Evolutionary conservation across 441 rosid genomes (phyloP), one percentile per base, ranked within the genome.

Genomic region (Euphorbia celastroides): DNA sequence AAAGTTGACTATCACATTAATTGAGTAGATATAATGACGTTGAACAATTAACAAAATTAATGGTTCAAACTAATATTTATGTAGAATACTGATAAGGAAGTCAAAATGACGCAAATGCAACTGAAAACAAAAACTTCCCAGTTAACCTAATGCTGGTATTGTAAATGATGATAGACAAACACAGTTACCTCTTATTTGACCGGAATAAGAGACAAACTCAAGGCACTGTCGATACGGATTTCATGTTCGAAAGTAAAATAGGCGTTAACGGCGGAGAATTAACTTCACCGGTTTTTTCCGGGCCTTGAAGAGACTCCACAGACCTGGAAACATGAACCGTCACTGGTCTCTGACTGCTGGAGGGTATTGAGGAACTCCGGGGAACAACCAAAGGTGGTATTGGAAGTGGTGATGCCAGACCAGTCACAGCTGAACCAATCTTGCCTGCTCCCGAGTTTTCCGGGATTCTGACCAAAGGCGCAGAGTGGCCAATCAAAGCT

Each of bases 251-350:
- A 44, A 86, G 81, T 72, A 84, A 82, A 68, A 89, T 87, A 19
- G 94, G 97, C 1, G 95, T 88, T 76, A 89, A 60, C 14, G 97
- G 96, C 12, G 97, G 97, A 62, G 97, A 94, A 46, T 79, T 73
- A 46, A 79, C 76, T 22, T 78, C 88, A 34, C 72, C 81, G 61
- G 57, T 78, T 61, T 82, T 82, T 32, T 77, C 78, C 3, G 76
- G 72, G 57, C 48, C 64, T 27, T 62, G 72, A 19, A 85, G 75
- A 36, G 87, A 75, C 71, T 81, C 84, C 65, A 73, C 54, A 48
- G 72, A 72, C 79, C 80, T 80, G 27, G 86, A 77, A 36, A 72
- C 78, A 28, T 84, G 84, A 51, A 78, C 70, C 41, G 85, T 78
- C 79, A 75, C 72, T 20, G 84, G 84, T 83, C 94, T 92, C 66